These are phyloP conservation scores for Saccharomycopsis olivae DNA, from an alignment of 805 yeast genomes.

Conservation along the genomic window DNA sequence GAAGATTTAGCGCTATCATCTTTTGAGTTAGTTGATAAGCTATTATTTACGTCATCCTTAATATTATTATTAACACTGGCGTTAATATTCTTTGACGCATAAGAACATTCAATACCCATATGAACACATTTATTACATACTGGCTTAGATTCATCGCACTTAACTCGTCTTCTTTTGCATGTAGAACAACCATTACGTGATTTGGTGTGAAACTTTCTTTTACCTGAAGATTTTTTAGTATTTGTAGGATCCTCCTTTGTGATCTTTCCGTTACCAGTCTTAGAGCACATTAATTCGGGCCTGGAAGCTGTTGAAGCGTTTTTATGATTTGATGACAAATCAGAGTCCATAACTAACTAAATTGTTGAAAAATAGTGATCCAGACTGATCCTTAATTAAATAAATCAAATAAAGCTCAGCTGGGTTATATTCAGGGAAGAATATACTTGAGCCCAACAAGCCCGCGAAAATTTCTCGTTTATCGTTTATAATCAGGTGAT, in stretches of 20 bases:
- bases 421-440: too few relatives aligned
- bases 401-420: too few relatives aligned
- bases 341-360: background rate
- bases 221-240: constrained; percentile 38
- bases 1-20: background rate
- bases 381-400: too few relatives aligned
- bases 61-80: background rate
- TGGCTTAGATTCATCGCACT: constrained; percentile 85
- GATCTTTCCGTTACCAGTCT: too few relatives aligned
- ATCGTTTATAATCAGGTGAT: too few relatives aligned
- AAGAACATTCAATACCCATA: constrained; percentile 71
- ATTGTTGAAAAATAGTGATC: background rate
- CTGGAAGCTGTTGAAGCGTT: constrained; percentile 2
- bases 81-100: constrained; percentile 20
- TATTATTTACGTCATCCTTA: background rate
- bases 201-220: constrained; percentile 85
- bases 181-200: constrained; percentile 84
- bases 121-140: constrained; percentile 68
- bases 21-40: background rate
- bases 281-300: too few relatives aligned
- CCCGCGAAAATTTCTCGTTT: too few relatives aligned
- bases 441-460: too few relatives aligned
- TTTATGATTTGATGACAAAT: background rate
- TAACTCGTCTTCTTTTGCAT: constrained; percentile 82
- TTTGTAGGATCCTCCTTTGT: constrained; percentile 21